phyloP scores from a whole-genome alignment of 345 rosid genomes.

The Hypericum perforatum region DNA sequence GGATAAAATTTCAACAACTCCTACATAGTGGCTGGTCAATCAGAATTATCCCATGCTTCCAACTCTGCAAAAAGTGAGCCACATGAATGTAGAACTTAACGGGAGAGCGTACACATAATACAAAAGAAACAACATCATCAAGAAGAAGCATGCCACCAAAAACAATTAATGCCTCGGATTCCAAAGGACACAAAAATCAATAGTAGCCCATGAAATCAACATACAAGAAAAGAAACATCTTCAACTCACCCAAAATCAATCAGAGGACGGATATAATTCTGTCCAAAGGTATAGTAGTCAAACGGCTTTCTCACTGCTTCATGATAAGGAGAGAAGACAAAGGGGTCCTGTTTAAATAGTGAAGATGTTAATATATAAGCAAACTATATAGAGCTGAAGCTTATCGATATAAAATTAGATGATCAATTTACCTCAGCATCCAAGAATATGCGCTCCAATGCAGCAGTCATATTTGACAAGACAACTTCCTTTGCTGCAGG shows the following conservation, averaged over 20 bases:
- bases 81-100: no score
- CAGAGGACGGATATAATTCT: slow-evolving; percentile 79
- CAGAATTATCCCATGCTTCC: no score
- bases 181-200: no score
- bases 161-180: no score
- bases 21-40: no score
- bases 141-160: background rate
- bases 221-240: slow-evolving; percentile 6
- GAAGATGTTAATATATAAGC: slow-evolving; percentile 16
- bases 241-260: slow-evolving; percentile 69
- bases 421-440: slow-evolving; percentile 64
- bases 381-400: slow-evolving; percentile 7
- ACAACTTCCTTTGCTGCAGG: slow-evolving; percentile 50
- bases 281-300: slow-evolving; percentile 91
- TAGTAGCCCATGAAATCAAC: background rate
- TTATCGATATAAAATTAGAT: slow-evolving; percentile 5
- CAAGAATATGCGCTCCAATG: slow-evolving; percentile 64
- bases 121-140: background rate
- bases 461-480: slow-evolving; percentile 71
- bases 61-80: no score
- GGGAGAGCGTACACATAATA: background rate
- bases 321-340: slow-evolving; percentile 66
- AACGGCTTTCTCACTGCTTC: slow-evolving; percentile 82
- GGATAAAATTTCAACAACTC: no score
- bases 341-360: slow-evolving; percentile 56